Evolutionary conservation across 257 asterid genomes (phyloP).

Genomic region (Lycium ferocissimum): DNA sequence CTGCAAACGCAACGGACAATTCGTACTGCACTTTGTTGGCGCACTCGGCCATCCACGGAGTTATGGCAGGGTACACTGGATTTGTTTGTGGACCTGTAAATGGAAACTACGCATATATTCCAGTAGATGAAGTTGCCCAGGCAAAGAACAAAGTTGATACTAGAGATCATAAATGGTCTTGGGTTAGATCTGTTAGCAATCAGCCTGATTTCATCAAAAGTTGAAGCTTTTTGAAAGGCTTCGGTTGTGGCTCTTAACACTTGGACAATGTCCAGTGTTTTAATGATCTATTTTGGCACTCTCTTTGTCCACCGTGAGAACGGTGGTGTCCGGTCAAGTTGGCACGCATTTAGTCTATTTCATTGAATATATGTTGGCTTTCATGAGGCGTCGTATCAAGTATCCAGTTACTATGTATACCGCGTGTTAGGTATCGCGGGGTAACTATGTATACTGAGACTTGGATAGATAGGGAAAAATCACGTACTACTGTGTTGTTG

Average conservation of each 20-base stretch:
- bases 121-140: conserved; percentile 71
- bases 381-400: no score
- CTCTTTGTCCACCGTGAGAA: background rate
- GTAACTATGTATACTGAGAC: no score
- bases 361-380: no score
- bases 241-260: background rate
- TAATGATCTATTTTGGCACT: background rate
- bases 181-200: conserved; percentile 82
- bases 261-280: background rate
- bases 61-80: conserved; percentile 89
- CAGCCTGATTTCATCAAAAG: conserved; percentile 70
- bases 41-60: conserved; percentile 80
- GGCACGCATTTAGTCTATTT: no score
- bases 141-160: conserved; percentile 67
- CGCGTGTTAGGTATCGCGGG: no score
- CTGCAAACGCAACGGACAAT: conserved; percentile 78
- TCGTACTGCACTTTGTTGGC: conserved; percentile 75
- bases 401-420: no score
- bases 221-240: background rate
- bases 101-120: conserved; percentile 77
- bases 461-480: no score
- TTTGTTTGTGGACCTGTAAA: conserved; percentile 74
- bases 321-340: no score
- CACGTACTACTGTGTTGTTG: no score
- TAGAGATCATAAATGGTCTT: conserved; percentile 82